Base-by-base conservation (phyloP, 257 asterid genomes). In the Leptodermis oblonga region DNA sequence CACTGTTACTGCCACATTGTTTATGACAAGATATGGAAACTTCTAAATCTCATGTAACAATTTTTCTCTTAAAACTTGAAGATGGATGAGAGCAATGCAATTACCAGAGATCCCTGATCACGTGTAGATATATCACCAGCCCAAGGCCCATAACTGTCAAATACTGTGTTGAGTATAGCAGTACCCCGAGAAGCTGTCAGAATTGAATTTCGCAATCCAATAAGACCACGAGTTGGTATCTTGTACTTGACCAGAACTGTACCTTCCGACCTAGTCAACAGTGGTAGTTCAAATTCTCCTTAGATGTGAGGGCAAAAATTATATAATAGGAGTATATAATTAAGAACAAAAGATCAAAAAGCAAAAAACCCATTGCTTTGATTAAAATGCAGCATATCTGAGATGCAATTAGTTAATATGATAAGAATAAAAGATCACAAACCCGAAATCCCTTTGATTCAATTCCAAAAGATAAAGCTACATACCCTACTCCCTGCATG, bases 61-160 rank as follows among this genome's bases (percentile, higher is more conserved):
- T 42, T 12, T 41, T 45, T 41, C 4, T 65, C 42, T 12, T 2
- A 41, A 72, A 42, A 30, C 9, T 13, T 12, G 46, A 34, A 28
- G 30, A 25, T 39, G 62, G 63, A 48, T 14, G 68, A 62, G 23
- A 68, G 15, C 1, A 36, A 13, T 65, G 5, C 1, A 36, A 36
- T 81, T 91, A 94, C 99, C 95, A 94, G 83, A 36, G 99, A 91
- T 70, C 99, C 99, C 42, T 36, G 89, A 83, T 91, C 99, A 53
- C 99, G 99, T 67, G 99, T 94, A 70, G 73, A 85, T 73, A 94
- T 89, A 74, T 91, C 97, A 54, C 99, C 99, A 39, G 97, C 97
- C 97, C 96, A 89, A 51, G 96, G 82, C 39, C 96, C 99, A 66
- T 91, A 94, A 76, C 88, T 85, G 45, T 94, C 97, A 65, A 94